Percentiles rank a stretch among this genome's conserved stretches.
Evolutionary conservation across 1,139 yeast species (phyloP).

Genomic region (Magnusiomyces suaveolens): DNA sequence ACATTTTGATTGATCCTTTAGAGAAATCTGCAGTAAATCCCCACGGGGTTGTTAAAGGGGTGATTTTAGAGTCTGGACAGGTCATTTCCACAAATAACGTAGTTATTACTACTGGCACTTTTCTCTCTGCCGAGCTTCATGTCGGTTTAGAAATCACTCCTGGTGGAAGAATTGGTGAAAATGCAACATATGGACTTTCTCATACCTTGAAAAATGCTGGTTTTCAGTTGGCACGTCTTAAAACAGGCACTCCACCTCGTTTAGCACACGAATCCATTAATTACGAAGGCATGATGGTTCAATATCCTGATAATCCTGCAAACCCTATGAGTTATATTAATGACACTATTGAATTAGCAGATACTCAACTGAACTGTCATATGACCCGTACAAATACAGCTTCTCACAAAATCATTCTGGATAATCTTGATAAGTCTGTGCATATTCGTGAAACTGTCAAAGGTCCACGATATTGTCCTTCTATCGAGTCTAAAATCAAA

Average conservation of each 20-base stretch:
- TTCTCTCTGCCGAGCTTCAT: slow-evolving; percentile 88
- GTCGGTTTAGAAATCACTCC: slow-evolving; percentile 73
- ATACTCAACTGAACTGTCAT: slow-evolving; percentile 55
- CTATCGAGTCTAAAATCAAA: slow-evolving; percentile 80
- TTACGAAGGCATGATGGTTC: slow-evolving; percentile 48
- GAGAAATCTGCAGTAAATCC: slow-evolving; percentile 25
- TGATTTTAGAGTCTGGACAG: slow-evolving; percentile 58
- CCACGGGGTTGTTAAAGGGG: slow-evolving; percentile 48
- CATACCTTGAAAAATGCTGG: slow-evolving; percentile 68
- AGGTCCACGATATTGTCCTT: slow-evolving; percentile 97
- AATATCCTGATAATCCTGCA: slow-evolving; percentile 71
- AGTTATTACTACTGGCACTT: slow-evolving; percentile 92
- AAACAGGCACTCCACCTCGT: slow-evolving; percentile 97
- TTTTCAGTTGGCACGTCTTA: slow-evolving; percentile 76
- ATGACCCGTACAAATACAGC: slow-evolving; percentile 69
- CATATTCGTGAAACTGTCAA: slow-evolving; percentile 91
- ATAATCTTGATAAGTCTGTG: slow-evolving; percentile 69
- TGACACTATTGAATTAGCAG: slow-evolving; percentile 46
- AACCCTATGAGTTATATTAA: slow-evolving; percentile 88
- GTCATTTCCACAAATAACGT: slow-evolving; percentile 54
- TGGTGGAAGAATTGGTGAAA: slow-evolving; percentile 90
- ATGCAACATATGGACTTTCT: slow-evolving; percentile 82
- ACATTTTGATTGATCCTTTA: slow-evolving; percentile 53
- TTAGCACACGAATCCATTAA: slow-evolving; percentile 63
- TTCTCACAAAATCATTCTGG: slow-evolving; percentile 58